Conservation (phyloP, 208 protist species). For the Acanthamoeba quina region DNA sequence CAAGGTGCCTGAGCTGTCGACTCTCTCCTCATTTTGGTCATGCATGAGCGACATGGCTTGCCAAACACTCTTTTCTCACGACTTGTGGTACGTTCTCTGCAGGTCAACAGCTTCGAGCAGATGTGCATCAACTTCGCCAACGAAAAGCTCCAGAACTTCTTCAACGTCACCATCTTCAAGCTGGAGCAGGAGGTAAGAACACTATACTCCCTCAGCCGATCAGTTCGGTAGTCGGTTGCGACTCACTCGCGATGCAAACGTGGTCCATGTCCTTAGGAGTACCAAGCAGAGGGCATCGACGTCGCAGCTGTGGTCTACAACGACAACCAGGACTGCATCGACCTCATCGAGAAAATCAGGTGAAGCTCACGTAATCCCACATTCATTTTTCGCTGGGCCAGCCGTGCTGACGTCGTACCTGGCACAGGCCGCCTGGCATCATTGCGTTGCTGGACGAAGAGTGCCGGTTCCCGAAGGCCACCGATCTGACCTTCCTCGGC, state of each 20-base stretch:
- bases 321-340: slow-evolving; percentile 89
- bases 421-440: slow-evolving; percentile 83
- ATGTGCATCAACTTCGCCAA: slow-evolving; percentile 87
- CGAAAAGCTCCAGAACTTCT: slow-evolving; percentile 95
- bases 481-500: slow-evolving; percentile 79
- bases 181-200: slow-evolving; percentile 90
- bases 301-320: slow-evolving; percentile 86
- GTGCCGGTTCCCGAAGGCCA: slow-evolving; percentile 86
- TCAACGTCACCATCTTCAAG: slow-evolving; percentile 96
- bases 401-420: not conserved
- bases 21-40: too few relatives aligned
- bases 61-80: too few relatives aligned
- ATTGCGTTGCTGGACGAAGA: slow-evolving; percentile 86
- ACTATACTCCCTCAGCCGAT: not conserved
- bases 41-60: too few relatives aligned
- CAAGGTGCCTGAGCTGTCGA: too few relatives aligned
- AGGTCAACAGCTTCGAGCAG: slow-evolving; percentile 89
- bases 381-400: too few relatives aligned
- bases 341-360: slow-evolving; percentile 83
- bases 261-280: slow-evolving; percentile 75
- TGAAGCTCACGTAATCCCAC: too few relatives aligned
- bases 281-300: slow-evolving; percentile 84
- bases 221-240: not conserved
- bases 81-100: slow-evolving; percentile 92
- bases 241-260: not conserved